Percentiles rank a stretch among this genome's conserved stretches.
Conservation (phyloP, 106 monocot genomes). For the Dendrobium nobile region DNA sequence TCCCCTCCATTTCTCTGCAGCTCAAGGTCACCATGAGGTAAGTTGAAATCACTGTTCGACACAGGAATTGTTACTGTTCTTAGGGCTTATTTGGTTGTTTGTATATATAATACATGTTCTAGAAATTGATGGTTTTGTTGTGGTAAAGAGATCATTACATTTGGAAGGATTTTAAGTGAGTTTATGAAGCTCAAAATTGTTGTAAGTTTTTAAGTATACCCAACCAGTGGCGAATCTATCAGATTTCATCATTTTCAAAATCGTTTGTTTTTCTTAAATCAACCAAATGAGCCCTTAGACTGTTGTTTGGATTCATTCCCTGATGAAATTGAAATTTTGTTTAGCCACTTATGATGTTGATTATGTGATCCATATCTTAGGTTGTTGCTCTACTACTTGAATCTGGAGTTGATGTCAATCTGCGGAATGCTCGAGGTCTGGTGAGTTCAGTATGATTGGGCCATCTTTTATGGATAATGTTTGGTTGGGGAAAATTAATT, state of each 20-base stretch:
- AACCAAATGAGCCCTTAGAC: not conserved
- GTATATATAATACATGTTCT: not conserved
- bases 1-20: conserved; percentile 12
- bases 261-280: not conserved
- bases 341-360: not conserved
- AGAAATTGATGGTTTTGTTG: not conserved
- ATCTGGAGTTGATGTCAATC: conserved; percentile 57
- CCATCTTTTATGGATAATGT: not conserved
- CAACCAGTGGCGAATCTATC: not conserved
- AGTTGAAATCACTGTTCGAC: not conserved
- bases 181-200: not conserved
- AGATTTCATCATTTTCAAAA: not conserved
- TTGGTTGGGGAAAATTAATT: too few species aligned
- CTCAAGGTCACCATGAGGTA: conserved; percentile 14
- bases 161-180: not conserved
- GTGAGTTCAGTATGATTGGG: conserved; percentile 18
- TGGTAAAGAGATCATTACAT: not conserved
- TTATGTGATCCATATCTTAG: conserved; percentile 14
- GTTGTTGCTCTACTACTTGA: conserved; percentile 49
- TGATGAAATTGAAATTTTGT: not conserved
- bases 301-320: not conserved
- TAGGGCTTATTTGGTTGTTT: not conserved
- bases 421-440: conserved; percentile 54
- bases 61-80: not conserved
- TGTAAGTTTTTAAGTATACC: too few species aligned